Percentiles rank a stretch among this genome's conserved stretches.
These are phyloP conservation scores for Exophiala oligosperma DNA, from an alignment of 2,329 filamentous ascomycete species.

Conservation along the genomic window DNA sequence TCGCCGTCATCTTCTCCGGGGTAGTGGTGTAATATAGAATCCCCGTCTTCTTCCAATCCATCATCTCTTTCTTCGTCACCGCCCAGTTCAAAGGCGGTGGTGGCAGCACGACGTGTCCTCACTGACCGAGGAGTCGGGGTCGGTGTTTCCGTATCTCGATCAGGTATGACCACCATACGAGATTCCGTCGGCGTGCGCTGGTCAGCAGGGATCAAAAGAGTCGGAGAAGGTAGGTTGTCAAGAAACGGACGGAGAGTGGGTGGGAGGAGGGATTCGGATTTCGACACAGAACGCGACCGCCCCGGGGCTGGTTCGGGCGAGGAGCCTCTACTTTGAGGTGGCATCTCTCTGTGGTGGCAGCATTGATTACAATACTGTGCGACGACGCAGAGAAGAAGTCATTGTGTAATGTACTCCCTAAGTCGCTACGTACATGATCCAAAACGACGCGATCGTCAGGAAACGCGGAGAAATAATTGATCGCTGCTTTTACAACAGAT, in stretches of 20 bases:
- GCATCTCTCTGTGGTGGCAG: slow-evolving; percentile 12
- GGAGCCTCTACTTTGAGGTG: slow-evolving; percentile 25
- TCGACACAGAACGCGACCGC: slow-evolving; percentile 5
- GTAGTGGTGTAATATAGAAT: slow-evolving; percentile 2
- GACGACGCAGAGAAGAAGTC: not conserved
- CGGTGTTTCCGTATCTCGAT: slow-evolving; percentile 15
- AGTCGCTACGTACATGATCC: no score
- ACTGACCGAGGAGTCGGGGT: slow-evolving; percentile 9
- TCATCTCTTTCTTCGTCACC: slow-evolving; percentile 14
- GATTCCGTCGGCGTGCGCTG: slow-evolving; percentile 24
- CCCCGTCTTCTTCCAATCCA: slow-evolving; percentile 5
- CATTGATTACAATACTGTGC: not conserved
- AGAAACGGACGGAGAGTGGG: slow-evolving; percentile 27
- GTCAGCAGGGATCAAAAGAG: slow-evolving; percentile 20
- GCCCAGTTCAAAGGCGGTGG: slow-evolving; percentile 19
- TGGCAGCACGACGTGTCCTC: slow-evolving; percentile 1
- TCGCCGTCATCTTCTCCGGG: not conserved
- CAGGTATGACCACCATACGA: slow-evolving; percentile 17
- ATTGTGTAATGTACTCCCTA: not conserved
- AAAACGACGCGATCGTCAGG: not conserved
- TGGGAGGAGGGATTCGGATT: slow-evolving; percentile 15
- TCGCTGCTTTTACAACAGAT: not conserved
- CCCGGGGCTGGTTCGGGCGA: slow-evolving; percentile 11
- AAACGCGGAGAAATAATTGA: not conserved
- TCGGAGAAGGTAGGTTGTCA: slow-evolving; percentile 28